Evolutionary conservation across 768 basidiomycete genomes (phyloP).

Genomic region (Coprinopsis marcescibilis): DNA sequence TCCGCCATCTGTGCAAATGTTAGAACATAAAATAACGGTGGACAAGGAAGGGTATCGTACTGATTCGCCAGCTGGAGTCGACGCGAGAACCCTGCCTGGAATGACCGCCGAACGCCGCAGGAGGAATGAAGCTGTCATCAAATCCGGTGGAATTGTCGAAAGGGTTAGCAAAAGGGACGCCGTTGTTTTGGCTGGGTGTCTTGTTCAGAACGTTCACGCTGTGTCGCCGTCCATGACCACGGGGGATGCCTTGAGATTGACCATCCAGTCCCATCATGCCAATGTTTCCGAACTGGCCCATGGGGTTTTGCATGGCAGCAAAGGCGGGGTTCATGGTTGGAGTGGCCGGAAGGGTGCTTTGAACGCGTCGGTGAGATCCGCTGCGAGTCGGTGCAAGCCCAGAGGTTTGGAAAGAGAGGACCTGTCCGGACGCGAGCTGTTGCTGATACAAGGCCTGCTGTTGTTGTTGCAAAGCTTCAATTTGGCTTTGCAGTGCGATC

Average conservation of each 20-base stretch:
- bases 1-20: conserved; percentile 54
- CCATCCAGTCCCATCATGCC: conserved; percentile 55
- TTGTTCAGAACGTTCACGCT: conserved; percentile 92
- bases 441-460: conserved; percentile 88
- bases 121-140: conserved; percentile 75
- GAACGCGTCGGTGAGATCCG: conserved; percentile 70
- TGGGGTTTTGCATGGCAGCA: conserved; percentile 45
- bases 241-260: conserved; percentile 60
- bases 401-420: conserved; percentile 73
- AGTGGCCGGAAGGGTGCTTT: conserved; percentile 70
- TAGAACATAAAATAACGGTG: conserved; percentile 1
- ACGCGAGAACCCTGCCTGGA: conserved; percentile 70
- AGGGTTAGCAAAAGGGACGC: conserved; percentile 42
- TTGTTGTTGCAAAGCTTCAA: conserved; percentile 85
- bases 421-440: conserved; percentile 82
- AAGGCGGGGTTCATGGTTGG: conserved; percentile 37
- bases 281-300: conserved; percentile 63
- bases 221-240: conserved; percentile 84
- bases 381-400: conserved; percentile 62
- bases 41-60: conserved; percentile 39
- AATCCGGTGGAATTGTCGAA: conserved; percentile 57
- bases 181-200: conserved; percentile 38
- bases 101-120: conserved; percentile 57
- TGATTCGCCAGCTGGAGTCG: conserved; percentile 86
- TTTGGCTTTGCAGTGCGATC: conserved; percentile 88